Base-by-base conservation (phyloP, 345 rosid genomes). In the Rhizophora apiculata region DNA sequence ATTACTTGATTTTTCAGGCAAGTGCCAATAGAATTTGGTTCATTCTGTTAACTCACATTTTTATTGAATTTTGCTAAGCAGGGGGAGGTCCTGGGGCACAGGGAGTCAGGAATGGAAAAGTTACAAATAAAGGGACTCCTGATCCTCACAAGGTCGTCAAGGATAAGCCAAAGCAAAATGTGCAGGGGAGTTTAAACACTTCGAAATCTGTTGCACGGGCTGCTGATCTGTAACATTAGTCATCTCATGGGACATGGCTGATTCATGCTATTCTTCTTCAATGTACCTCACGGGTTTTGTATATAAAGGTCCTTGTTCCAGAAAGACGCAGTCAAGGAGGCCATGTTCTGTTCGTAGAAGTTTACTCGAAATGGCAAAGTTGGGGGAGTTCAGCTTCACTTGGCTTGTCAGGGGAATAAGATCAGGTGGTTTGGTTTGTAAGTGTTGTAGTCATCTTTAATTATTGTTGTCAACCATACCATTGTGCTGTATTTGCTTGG, bases 21-120 rank as follows among this genome's bases (percentile, higher is more conserved):
- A 60, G 29, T 6, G 3, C n/a, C 36, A 15, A 30, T 60, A 43
- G 19, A 43, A 43, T 49, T 21, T 62, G 32, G 16, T 39, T 15
- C 30, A 43, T 36, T 65, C 65, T 53, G 34, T 61, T 66, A 43
- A 43, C 29, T 56, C 60, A 22, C 60, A 59, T 30, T 36, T 30
- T 62, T 55, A 69, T 64, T 34, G 52, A 49, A 51, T 65, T 67
- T 69, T 51, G 64, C 60, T 62, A 63, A 34, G 63, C 79, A 79
- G 88, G 85, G 9, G 79, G 76, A 43, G 62, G 68, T n/a, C 60
- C 71, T 15, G 81, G 81, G 51, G 65, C 71, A 48, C 82, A 74
- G 71, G 43, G 77, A 18, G 66, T 77, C 48, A 81, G 84, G 79
- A 76, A 72, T 3, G 67, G 65, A 27, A 74, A 82, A 77, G 60